Base-by-base conservation (phyloP, 495 filamentous ascomycete genomes). In the Neurospora sp. region DNA sequence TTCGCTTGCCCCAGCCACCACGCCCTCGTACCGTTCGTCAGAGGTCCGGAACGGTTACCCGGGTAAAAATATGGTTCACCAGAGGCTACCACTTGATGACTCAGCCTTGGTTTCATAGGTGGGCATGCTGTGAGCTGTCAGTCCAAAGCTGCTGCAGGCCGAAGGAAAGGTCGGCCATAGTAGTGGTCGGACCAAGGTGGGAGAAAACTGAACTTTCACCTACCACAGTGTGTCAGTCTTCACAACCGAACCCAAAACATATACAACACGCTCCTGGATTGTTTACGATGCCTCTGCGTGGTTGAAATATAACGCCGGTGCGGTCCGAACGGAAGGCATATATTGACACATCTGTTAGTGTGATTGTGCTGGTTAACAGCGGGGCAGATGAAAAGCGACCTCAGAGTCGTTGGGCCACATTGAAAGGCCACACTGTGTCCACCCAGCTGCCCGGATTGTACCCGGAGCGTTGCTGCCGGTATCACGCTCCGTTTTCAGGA, bases 321-420 rank as follows among this genome's bases (percentile, higher is more conserved):
- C 75, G 75, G 73, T 70, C 71, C 68, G 75, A 75, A 74, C 70
- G 70, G 41, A 71, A 72, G 69, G 69, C 5, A 71, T 61, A 61
- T 65, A 35, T 35, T 74, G 61, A 59, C 70, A 70, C 72, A 74
- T 42, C 59, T 27, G 44, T 65, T 65, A 65, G 53, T 65, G 53
- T 65, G 27, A 9, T 16, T 35, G 53, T 18, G 53, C 18, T 65
- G 53, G 53, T 65, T 18, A 16, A 8, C 53, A 65, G 14, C 53
- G 18, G 12, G 53, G 12, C 27, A 65, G 6, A 65, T 37, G 31
- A 37, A 18, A 22, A 65, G 27, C 53, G 31, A 65, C 31, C 27
- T 35, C 53, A 65, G 53, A 27, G 53, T 37, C 53, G 53, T 35
- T 65, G 53, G 53, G 53, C 53, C 53, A 65, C 22, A 18, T 9